Conservation (phyloP, 352 stramenopile species). For the Phytophthora colocasiae region DNA sequence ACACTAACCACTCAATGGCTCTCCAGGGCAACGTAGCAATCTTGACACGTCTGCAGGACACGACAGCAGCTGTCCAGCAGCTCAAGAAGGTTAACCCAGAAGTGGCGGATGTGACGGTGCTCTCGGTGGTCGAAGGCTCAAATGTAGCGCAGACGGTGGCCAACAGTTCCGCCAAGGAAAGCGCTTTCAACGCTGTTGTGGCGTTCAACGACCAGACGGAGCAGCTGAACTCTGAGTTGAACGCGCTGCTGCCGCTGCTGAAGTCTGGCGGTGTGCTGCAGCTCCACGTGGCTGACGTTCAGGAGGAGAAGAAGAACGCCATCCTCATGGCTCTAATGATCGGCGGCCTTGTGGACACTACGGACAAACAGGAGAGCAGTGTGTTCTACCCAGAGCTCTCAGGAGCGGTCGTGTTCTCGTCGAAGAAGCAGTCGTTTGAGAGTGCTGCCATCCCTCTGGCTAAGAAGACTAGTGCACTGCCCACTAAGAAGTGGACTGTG, state of each 20-base stretch:
- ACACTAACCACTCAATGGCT: slow-evolving; percentile 34
- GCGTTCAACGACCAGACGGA: slow-evolving; percentile 62
- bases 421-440: slow-evolving; percentile 71
- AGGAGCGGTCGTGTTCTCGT: slow-evolving; percentile 52
- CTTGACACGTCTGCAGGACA: slow-evolving; percentile 59
- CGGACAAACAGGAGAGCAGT: slow-evolving; percentile 42
- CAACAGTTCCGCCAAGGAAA: slow-evolving; percentile 35
- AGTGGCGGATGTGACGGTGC: slow-evolving; percentile 54
- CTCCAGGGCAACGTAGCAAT: slow-evolving; percentile 60
- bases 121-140: slow-evolving; percentile 46
- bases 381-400: slow-evolving; percentile 55
- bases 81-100: slow-evolving; percentile 53
- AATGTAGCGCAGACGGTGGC: slow-evolving; percentile 53
- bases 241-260: slow-evolving; percentile 53
- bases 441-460: slow-evolving; percentile 62
- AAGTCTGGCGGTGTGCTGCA: slow-evolving; percentile 63
- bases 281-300: slow-evolving; percentile 57
- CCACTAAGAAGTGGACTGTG: slow-evolving; percentile 75
- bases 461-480: slow-evolving; percentile 45
- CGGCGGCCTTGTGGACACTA: slow-evolving; percentile 71
- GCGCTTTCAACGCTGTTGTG: slow-evolving; percentile 61
- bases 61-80: slow-evolving; percentile 44
- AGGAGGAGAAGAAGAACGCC: slow-evolving; percentile 72
- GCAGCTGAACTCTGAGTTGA: slow-evolving; percentile 50
- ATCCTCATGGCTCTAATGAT: slow-evolving; percentile 87